Percentiles rank a stretch among this genome's conserved stretches.
These are phyloP conservation scores for Bruguiera gymnorhiza DNA, from an alignment of 345 rosid species.

Conservation along the genomic window DNA sequence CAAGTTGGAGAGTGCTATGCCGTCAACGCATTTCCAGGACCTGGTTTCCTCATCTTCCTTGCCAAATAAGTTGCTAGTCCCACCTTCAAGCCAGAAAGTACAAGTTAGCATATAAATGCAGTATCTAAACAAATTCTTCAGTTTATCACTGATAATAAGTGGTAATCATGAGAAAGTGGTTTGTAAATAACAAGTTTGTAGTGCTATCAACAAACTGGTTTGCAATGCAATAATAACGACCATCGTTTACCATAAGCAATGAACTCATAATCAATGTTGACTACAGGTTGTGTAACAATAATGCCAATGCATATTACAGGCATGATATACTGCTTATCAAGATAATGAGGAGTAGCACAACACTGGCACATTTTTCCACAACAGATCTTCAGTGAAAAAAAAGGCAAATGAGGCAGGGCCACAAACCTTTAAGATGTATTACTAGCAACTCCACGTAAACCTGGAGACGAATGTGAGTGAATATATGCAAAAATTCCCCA, in stretches of 20 bases:
- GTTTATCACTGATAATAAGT: no score
- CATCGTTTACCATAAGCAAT: no score
- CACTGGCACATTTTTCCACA: not conserved
- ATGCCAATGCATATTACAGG: not conserved
- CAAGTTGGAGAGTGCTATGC: conserved; percentile 41
- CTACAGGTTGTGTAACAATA: not conserved
- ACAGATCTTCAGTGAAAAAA: not conserved
- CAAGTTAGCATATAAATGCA: not conserved
- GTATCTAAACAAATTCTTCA: not conserved
- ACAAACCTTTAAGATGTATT: conserved; percentile 55
- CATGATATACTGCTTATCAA: not conserved
- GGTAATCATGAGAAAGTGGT: not conserved
- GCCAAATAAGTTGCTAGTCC: conserved; percentile 19
- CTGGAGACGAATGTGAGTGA: conserved; percentile 80
- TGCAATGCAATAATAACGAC: no score
- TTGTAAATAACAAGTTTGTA: not conserved
- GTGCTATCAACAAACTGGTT: not conserved
- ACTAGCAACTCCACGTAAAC: conserved; percentile 63
- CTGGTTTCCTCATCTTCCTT: conserved; percentile 26
- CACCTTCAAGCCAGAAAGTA: conserved; percentile 29
- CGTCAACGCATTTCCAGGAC: conserved; percentile 49
- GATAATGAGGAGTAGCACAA: not conserved
- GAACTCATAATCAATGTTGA: not conserved
- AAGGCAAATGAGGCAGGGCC: conserved; percentile 5
- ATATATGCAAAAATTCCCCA: conserved; percentile 81